A percentile compares a stretch with the other conserved stretches of the same genome.
phyloP scores from a whole-genome alignment of 306 rosid species.

The Cucumis sativus region Cucumber_9930_V3 NC_026658.2:23163501-23164000 shows the following conservation, averaged over 20 bases:
- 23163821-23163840: neutral
- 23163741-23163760: slow-evolving; percentile 29
- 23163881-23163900: neutral
- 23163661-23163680: slow-evolving; percentile 42
- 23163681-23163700: slow-evolving; percentile 44
- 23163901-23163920: neutral
- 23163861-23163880: neutral
- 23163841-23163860: neutral
- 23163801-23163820: neutral
- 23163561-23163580: neutral
- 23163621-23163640: slow-evolving; percentile 89
- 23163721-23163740: slow-evolving; percentile 81
- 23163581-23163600: neutral
- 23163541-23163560: neutral
- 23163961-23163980: neutral
- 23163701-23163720: slow-evolving; percentile 36
- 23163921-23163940: neutral
- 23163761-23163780: neutral
- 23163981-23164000: neutral
- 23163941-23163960: neutral
- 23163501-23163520: neutral
- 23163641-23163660: slow-evolving; percentile 39
- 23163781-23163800: neutral
- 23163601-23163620: slow-evolving; percentile 9
- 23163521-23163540: neutral